Evolutionary conservation across 176 grass and related monocot genomes (phyloP), one percentile per base, ranked within the genome.

Genomic region (Ensete glaucum): DNA sequence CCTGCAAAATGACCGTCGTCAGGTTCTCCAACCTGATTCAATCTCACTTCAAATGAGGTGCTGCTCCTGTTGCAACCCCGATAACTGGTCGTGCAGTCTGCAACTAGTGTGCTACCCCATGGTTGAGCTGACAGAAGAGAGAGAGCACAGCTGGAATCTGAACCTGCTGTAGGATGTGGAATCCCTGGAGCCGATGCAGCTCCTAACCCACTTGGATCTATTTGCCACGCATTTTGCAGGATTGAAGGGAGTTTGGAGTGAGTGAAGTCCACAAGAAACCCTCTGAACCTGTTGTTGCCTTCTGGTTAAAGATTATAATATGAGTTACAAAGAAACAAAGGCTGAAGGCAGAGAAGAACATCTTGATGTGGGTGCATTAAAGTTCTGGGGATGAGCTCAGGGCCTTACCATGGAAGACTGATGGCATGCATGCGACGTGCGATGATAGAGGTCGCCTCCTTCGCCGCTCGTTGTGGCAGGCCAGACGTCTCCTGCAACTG

Each of bases 61-160:
- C 43, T 50, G 67, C 67, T 19, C 17, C 16, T 20, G 27, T 0
- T 69, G 19, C 9, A 54, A 22, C 50, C 14, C 69, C 50, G 52
- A 52, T 50, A 71, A 52, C 27, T 25, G 9, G 70, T 9, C 2
- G 12, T 23, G 21, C 25, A 24, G 12, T 53, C 22, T 22, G 52
- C n/a, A 20, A 53, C 9, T 72, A 19, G 60, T 19, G 19, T 52
- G 70, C 17, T 16, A 11, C 34, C 50, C 70, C 70, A 72, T 72
- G 70, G 70, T 50, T 23, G 70, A 72, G 20, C 53, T 72, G 70
- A 72, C 70, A 72, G 51, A 72, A 72, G 70, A 72, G 70, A 72
- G 70, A 72, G 70, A 72, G 49, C 70, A 54, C 70, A 26, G 51
- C 21, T 53, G 51, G 70, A 72, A 7, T 72, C 70, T 52, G 19